phyloP scores from a whole-genome alignment of 495 filamentous ascomycete genomes.

The Xylaria venustula region DNA sequence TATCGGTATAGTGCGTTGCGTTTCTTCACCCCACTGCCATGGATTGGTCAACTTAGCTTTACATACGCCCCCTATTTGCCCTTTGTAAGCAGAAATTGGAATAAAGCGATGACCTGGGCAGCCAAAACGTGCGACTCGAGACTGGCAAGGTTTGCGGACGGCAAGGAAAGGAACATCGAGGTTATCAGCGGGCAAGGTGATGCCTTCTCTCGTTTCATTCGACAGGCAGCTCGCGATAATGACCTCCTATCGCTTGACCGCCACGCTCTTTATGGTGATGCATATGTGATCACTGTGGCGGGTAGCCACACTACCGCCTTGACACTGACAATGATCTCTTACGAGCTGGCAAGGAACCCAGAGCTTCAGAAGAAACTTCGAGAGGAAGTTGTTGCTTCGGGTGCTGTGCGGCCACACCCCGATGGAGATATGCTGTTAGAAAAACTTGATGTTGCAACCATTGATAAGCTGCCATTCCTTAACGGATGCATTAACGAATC shows the following conservation, averaged over 20 bases:
- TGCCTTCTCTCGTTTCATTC: constrained; percentile 4
- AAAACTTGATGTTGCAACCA: not conserved
- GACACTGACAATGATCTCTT: constrained; percentile 47
- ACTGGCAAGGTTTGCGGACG: not conserved
- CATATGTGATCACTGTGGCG: constrained; percentile 42
- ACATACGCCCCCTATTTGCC: not conserved
- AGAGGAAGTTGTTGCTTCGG: constrained; percentile 34
- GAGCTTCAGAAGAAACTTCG: constrained; percentile 34
- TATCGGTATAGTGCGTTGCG: not conserved
- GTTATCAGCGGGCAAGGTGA: not conserved
- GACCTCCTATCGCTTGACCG: constrained; percentile 15
- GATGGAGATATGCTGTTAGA: not conserved
- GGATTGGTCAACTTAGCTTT: constrained; percentile 11
- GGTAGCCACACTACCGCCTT: constrained; percentile 53
- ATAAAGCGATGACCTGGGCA: not conserved
- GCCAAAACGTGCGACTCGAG: not conserved
- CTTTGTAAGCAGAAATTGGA: not conserved
- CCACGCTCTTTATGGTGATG: constrained; percentile 32
- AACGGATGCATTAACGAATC: constrained; percentile 19
- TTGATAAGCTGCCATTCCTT: not conserved
- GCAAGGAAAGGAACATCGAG: not conserved
- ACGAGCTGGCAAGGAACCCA: constrained; percentile 46
- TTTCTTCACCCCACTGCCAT: constrained; percentile 23
- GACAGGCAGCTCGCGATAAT: not conserved
- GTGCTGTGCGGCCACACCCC: constrained; percentile 12